phyloP scores from a whole-genome alignment of 2,329 filamentous ascomycete species.

The Basipetospora chlamydospora region DNA sequence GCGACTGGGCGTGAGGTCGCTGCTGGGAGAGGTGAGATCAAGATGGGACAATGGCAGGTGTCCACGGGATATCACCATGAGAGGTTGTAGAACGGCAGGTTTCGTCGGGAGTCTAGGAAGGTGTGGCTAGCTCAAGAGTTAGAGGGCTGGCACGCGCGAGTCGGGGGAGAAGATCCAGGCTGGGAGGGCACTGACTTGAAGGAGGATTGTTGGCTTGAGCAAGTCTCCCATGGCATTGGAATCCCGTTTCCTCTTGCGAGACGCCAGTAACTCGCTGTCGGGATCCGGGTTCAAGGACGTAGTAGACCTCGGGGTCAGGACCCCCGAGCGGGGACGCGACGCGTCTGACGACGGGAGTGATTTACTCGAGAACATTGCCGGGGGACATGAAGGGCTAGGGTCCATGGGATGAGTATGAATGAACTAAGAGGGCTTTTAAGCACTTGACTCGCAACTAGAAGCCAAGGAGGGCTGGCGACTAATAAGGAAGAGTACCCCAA shows the following conservation, averaged over 20 bases:
- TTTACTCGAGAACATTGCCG: conserved; percentile 2
- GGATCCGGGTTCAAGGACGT: conserved; percentile 20
- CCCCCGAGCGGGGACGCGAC: conserved; percentile 31
- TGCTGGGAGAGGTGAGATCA: conserved; percentile 36
- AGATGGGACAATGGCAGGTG: conserved; percentile 46
- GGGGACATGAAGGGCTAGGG: neutral
- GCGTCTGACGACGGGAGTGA: conserved; percentile 21
- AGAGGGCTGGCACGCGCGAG: neutral
- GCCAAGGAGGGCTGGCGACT: no score
- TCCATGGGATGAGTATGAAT: no score
- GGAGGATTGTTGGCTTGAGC: conserved; percentile 33
- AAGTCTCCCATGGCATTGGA: conserved; percentile 33
- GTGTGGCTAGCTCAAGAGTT: conserved; percentile 30
- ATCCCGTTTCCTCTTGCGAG: conserved; percentile 21
- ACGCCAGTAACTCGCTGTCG: conserved; percentile 16
- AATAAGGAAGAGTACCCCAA: no score
- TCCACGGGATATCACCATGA: conserved; percentile 49
- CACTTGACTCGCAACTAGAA: no score
- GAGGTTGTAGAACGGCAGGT: conserved; percentile 40
- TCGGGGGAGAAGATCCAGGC: neutral
- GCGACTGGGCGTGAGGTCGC: conserved; percentile 33
- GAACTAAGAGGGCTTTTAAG: no score
- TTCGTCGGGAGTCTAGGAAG: conserved; percentile 36
- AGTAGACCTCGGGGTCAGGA: conserved; percentile 25
- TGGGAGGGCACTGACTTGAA: conserved; percentile 27